Evolutionary conservation across 192 early-diverging fungal species (phyloP).

Genomic region (Coemansia sp.): DNA sequence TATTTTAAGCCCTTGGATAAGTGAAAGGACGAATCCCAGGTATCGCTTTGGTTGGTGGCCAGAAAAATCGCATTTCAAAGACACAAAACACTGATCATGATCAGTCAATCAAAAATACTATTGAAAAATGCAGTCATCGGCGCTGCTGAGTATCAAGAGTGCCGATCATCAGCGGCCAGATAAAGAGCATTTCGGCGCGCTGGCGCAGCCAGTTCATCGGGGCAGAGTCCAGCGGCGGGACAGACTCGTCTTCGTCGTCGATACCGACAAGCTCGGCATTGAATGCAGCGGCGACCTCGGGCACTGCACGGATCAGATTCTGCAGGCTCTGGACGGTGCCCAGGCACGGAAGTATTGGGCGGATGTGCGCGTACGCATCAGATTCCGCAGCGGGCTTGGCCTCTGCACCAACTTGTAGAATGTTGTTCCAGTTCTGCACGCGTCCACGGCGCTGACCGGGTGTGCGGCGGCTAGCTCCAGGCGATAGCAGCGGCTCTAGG

Average conservation of each 20-base stretch:
- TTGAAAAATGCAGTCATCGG: background rate
- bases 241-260: constrained; percentile 28
- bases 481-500: background rate
- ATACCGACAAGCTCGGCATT: constrained; percentile 47
- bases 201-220: constrained; percentile 45
- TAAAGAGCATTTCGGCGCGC: constrained; percentile 47
- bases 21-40: constrained; percentile 3
- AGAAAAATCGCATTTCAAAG: background rate
- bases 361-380: constrained; percentile 22
- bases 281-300: constrained; percentile 44
- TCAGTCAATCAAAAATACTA: background rate
- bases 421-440: constrained; percentile 48
- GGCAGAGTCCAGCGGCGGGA: constrained; percentile 27
- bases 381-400: constrained; percentile 5
- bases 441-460: constrained; percentile 40
- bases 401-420: constrained; percentile 39
- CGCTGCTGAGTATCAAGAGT: constrained; percentile 36
- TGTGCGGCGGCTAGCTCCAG: constrained; percentile 6
- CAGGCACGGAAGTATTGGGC: constrained; percentile 42
- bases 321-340: constrained; percentile 35
- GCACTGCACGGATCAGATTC: constrained; percentile 34
- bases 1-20: background rate
- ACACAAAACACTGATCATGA: background rate
- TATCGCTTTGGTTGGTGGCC: background rate
- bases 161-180: constrained; percentile 52